Percentiles rank a stretch among this genome's conserved stretches.
Conservation (phyloP, 495 filamentous ascomycete species). For the Staphylotrichum tortipilum region DNA sequence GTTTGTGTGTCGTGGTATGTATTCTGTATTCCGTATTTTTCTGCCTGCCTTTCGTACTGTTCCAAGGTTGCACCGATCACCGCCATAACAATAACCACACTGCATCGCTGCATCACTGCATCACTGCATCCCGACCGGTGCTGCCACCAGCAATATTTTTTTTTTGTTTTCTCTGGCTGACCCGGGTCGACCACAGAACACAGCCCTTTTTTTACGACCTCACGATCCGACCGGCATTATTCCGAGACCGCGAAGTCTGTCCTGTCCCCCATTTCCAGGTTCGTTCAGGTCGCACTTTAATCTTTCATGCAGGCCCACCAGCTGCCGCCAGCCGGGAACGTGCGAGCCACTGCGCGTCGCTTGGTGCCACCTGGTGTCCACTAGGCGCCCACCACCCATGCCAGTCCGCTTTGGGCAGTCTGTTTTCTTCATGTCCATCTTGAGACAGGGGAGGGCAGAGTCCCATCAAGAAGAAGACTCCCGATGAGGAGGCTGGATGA, state of each 20-base stretch:
- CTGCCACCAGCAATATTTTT: too few relatives aligned
- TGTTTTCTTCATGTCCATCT: not conserved
- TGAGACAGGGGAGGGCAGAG: not conserved
- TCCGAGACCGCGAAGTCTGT: not conserved
- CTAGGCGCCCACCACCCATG: too few relatives aligned
- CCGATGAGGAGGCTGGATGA: too few relatives aligned
- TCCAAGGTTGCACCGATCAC: too few relatives aligned
- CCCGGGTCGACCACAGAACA: not conserved
- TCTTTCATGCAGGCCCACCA: slow-evolving; percentile 1
- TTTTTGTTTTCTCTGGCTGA: not conserved
- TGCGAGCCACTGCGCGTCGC: not conserved
- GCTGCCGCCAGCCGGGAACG: slow-evolving; percentile 4
- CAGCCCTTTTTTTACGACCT: too few relatives aligned
- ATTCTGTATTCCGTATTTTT: too few relatives aligned
- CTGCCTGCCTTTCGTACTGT: too few relatives aligned
- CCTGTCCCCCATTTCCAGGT: slow-evolving; percentile 8
- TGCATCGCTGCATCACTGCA: too few relatives aligned
- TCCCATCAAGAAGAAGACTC: not conserved
- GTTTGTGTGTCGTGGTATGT: too few relatives aligned
- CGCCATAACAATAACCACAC: too few relatives aligned
- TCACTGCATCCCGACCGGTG: too few relatives aligned
- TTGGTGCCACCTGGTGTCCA: too few relatives aligned
- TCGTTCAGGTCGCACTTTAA: not conserved
- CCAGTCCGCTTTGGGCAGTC: not conserved
- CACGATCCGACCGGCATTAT: not conserved